A percentile compares a stretch with the other conserved stretches of the same genome.
Conservation (phyloP, 1,284 basidiomycete species). For the Ganoderma boninense region DNA sequence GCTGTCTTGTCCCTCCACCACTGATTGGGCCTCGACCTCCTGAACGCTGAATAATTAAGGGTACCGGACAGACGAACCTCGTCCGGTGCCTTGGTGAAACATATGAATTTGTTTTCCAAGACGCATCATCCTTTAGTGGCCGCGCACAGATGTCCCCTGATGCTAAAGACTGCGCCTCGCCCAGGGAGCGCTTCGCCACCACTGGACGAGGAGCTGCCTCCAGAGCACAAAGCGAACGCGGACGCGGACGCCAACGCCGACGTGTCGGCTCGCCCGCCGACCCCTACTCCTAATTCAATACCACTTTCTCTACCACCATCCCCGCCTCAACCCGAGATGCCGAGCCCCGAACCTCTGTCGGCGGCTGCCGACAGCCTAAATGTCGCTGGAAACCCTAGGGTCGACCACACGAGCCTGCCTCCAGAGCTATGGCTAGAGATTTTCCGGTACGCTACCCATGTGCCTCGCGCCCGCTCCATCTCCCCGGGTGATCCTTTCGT, state of each 20-base stretch:
- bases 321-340: not conserved
- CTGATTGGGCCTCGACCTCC: not conserved
- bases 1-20: not conserved
- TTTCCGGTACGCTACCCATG: constrained; percentile 62
- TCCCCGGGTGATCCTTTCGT: constrained; percentile 35
- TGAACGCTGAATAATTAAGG: not conserved
- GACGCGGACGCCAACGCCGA: constrained; percentile 3
- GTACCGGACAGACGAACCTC: not conserved
- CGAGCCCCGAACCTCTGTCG: not conserved
- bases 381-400: constrained; percentile 10
- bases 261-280: not conserved
- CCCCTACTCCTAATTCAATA: not conserved
- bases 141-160: constrained; percentile 13
- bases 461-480: constrained; percentile 42
- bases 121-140: constrained; percentile 1
- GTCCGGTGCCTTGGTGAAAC: not conserved
- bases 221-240: not conserved
- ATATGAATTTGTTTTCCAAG: not conserved
- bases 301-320: not conserved
- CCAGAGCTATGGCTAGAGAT: constrained; percentile 66
- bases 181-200: constrained; percentile 16
- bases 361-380: constrained; percentile 2
- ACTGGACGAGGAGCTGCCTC: constrained; percentile 13
- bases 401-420: constrained; percentile 45
- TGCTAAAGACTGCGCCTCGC: constrained; percentile 22